Percentiles rank a stretch among this genome's conserved stretches.
Conservation (phyloP, 164 flowering plant genomes). For the Kalanchoe fedtschenkoi region DNA sequence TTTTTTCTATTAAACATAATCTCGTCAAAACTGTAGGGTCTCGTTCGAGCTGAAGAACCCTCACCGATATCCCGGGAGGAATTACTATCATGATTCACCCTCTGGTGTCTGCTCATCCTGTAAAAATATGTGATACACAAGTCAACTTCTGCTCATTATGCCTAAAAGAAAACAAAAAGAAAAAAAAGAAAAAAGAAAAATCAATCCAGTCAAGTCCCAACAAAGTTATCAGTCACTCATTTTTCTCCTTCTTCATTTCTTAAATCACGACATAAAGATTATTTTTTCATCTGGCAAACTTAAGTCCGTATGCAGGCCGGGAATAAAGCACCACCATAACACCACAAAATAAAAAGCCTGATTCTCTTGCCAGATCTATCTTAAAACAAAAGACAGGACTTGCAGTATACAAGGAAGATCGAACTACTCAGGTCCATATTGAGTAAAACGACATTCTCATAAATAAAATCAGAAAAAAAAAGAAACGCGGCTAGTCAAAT, state of each 20-base stretch:
- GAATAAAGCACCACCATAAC: no score
- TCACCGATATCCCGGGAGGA: constrained; percentile 16
- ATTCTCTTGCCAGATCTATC: neutral
- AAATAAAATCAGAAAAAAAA: no score
- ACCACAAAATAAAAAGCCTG: no score
- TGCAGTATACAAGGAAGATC: no score
- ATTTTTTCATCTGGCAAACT: no score
- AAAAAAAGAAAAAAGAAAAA: neutral
- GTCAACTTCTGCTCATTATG: neutral
- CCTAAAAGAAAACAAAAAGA: no score
- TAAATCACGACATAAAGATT: no score
- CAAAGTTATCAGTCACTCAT: neutral
- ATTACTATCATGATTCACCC: neutral
- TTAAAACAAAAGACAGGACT: neutral
- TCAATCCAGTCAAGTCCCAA: neutral
- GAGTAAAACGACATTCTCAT: no score
- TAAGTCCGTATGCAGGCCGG: no score
- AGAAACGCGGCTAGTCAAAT: no score
- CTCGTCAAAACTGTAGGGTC: constrained; percentile 80
- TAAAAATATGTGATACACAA: neutral
- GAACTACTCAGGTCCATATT: no score
- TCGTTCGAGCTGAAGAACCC: constrained; percentile 84
- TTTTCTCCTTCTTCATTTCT: no score
- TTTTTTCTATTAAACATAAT: constrained; percentile 62
- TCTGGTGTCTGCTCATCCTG: neutral